Evolutionary conservation across 2,329 filamentous ascomycete species (phyloP).

Genomic region (Fusarium pseudocircinatum): DNA sequence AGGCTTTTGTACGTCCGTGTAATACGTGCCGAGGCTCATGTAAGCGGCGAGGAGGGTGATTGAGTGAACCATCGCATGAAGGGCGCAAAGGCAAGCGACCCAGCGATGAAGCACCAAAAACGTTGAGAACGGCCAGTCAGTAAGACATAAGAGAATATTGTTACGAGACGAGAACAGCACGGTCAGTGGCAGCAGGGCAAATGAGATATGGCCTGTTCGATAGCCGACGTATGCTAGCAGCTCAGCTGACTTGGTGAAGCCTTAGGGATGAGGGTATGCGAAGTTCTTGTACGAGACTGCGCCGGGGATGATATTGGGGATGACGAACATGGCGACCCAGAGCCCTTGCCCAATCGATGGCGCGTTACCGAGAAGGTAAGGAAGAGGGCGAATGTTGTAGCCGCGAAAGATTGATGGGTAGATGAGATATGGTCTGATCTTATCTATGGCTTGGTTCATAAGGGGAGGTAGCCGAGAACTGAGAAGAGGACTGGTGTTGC

Average conservation of each 20-base stretch:
- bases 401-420: not conserved
- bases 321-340: not conserved
- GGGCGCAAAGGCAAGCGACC: not conserved
- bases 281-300: not conserved
- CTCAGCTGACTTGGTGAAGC: not conserved
- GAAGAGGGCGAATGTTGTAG: fast-evolving
- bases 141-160: not conserved
- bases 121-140: not conserved
- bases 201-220: not conserved
- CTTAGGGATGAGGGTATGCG: fast-evolving
- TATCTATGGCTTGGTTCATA: not conserved
- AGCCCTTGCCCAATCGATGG: fast-evolving
- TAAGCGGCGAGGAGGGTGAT: not conserved
- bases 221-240: not conserved
- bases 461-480: fast-evolving
- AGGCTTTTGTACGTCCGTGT: not conserved
- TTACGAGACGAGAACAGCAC: not conserved
- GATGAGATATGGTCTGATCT: not conserved
- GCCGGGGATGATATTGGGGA: not conserved
- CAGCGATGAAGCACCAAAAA: not conserved
- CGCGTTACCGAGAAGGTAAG: fast-evolving
- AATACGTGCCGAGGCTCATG: fast-evolving
- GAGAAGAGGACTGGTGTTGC: not conserved
- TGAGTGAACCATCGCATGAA: not conserved
- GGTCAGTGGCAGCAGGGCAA: not conserved